A percentile compares a stretch with the other conserved stretches of the same genome.
Evolutionary conservation across 306 rosid genomes (phyloP).

Genomic region (Cucurbita maxima): DNA sequence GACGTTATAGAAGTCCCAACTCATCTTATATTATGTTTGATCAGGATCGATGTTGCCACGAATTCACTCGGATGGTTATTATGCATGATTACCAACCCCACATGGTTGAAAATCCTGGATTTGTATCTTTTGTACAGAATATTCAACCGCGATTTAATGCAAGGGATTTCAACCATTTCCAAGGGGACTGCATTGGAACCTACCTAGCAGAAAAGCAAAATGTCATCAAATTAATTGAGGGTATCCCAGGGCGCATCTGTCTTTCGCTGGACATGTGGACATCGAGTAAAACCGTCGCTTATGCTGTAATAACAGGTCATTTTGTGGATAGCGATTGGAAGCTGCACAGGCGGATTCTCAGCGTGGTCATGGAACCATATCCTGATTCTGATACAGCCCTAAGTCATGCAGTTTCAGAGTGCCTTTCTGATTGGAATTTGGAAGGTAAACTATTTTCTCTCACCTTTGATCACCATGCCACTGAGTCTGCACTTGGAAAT

Average conservation of each 20-base stretch:
- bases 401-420: slow-evolving; percentile 69
- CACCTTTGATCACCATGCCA: slow-evolving; percentile 34
- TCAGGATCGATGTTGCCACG: slow-evolving; percentile 72
- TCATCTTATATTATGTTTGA: slow-evolving; percentile 46
- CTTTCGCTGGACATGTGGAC: slow-evolving; percentile 79
- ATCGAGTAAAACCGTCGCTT: slow-evolving; percentile 61
- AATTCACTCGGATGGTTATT: slow-evolving; percentile 83
- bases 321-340: slow-evolving; percentile 88
- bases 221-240: slow-evolving; percentile 41
- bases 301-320: slow-evolving; percentile 70
- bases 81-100: slow-evolving; percentile 94
- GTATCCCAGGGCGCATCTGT: slow-evolving; percentile 71
- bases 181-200: slow-evolving; percentile 83
- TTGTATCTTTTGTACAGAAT: slow-evolving; percentile 67
- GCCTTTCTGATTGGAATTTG: slow-evolving; percentile 82
- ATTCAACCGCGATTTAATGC: slow-evolving; percentile 78
- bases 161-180: slow-evolving; percentile 68
- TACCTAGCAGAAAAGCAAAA: slow-evolving; percentile 60
- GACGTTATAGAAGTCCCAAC: slow-evolving; percentile 50
- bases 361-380: slow-evolving; percentile 84
- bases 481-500: slow-evolving; percentile 40
- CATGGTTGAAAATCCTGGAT: slow-evolving; percentile 87
- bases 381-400: slow-evolving; percentile 68
- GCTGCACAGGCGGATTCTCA: slow-evolving; percentile 63
- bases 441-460: slow-evolving; percentile 64